Conservation (phyloP, 2,329 filamentous ascomycete genomes). For the Talaromyces atroroseus region DNA sequence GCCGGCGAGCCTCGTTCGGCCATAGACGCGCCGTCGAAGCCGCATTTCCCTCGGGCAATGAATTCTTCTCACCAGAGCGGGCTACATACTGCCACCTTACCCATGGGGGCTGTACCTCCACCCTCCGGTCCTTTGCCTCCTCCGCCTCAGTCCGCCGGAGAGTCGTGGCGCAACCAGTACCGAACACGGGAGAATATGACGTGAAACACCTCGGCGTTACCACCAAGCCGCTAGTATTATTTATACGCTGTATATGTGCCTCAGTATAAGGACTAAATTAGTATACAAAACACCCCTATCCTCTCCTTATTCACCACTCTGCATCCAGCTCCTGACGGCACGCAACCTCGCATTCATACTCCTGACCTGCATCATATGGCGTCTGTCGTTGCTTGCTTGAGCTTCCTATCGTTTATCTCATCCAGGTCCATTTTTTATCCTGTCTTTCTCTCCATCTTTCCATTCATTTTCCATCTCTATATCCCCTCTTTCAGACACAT, state of each 20-base stretch:
- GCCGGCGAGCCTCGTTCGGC: slow-evolving; percentile 33
- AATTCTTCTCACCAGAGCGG: slow-evolving; percentile 33
- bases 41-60: slow-evolving; percentile 35
- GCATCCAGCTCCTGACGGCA: not conserved
- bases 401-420: not conserved
- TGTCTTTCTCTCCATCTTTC: not conserved
- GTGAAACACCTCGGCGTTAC: not conserved
- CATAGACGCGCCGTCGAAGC: slow-evolving; percentile 32
- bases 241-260: not conserved
- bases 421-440: not conserved
- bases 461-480: not conserved
- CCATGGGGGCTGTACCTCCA: slow-evolving; percentile 56
- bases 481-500: not conserved
- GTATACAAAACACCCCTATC: not conserved
- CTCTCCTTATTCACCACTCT: not conserved
- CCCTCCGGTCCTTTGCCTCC: slow-evolving; percentile 53
- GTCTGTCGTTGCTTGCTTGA: slow-evolving; percentile 6
- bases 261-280: not conserved
- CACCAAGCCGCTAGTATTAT: not conserved
- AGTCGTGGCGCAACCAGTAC: slow-evolving; percentile 13
- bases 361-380: slow-evolving; percentile 12
- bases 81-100: slow-evolving; percentile 54
- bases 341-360: not conserved
- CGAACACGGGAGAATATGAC: slow-evolving; percentile 14
- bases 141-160: slow-evolving; percentile 43